Evolutionary conservation across 768 basidiomycete species (phyloP), one percentile per base, ranked within the genome.

Genomic region (Tulasnella sp.): DNA sequence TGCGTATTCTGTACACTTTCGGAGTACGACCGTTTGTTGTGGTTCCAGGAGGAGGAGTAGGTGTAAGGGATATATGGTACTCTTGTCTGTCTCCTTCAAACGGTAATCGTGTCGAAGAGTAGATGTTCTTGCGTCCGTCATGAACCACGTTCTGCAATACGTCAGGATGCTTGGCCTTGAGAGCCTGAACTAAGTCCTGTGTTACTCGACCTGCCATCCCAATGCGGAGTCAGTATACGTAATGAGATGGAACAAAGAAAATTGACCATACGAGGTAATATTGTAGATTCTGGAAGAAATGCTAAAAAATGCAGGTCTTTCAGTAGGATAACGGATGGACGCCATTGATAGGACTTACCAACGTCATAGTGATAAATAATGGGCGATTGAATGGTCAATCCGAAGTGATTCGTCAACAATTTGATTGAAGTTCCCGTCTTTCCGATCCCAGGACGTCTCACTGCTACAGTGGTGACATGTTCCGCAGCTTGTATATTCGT

Each of bases 111-210:
- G 73, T 69, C 10, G 76, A 66, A 25, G 78, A 70, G 58, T 83
- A 89, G 43, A 79, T 62, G 56, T 88, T 88, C 64, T 88, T 89
- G 37, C 82, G 71, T 0, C 85, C 85, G 52, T 88, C 86, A 53
- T 86, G 87, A 2, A 76, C 85, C 19, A 72, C 79, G 9, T 81
- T 82, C 2, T 76, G 82, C 60, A 89, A 89, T 20, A 83, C 67
- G 19, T 73, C 65, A 0, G 77, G 77, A 1, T 77, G 44, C 42
- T 45, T 44, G 13, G 13, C 68, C 61, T 89, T 87, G 9, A 89
- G 63, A 13, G 67, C 68, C 13, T 71, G 70, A 43, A 88, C 78
- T 7, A 89, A 64, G 12, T 81, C 78, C 70, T 87, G 71, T 54
- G 84, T 88, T 7, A 84, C 63, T 12, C 75, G 67, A 1, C 74